These are phyloP conservation scores for Aspergillus transmontanensis DNA, from an alignment of 2,329 filamentous ascomycete species.

Conservation along the genomic window DNA sequence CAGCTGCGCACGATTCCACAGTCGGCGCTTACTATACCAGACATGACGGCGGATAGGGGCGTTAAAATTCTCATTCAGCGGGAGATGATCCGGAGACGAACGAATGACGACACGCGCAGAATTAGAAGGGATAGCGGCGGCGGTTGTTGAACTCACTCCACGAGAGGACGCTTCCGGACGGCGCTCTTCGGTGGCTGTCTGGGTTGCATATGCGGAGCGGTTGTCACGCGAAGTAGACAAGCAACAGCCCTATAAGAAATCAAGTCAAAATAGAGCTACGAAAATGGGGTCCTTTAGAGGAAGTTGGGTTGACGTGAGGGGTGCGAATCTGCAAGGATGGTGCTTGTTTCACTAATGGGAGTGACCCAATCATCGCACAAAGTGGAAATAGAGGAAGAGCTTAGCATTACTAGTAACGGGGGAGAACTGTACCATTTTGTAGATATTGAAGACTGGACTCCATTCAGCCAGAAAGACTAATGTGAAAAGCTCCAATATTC, in stretches of 20 bases:
- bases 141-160: conserved; percentile 15
- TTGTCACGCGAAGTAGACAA: conserved; percentile 40
- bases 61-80: conserved; percentile 65
- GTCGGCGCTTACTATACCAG: conserved; percentile 65
- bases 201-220: conserved; percentile 27
- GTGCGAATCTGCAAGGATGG: conserved; percentile 3
- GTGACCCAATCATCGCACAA: background rate
- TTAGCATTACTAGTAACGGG: background rate
- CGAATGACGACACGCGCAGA: conserved; percentile 16
- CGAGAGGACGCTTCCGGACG: conserved; percentile 23
- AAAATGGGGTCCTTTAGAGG: background rate
- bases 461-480: conserved; percentile 26
- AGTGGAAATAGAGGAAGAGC: background rate
- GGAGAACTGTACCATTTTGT: conserved; percentile 38
- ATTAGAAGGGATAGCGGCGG: conserved; percentile 16
- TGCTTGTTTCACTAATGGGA: background rate
- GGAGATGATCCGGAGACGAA: conserved; percentile 23
- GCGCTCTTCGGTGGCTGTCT: conserved; percentile 26
- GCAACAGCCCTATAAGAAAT: conserved; percentile 41
- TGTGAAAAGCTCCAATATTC: background rate
- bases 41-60: conserved; percentile 66
- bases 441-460: conserved; percentile 25
- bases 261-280: background rate
- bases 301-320: background rate
- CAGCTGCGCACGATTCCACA: conserved; percentile 71